phyloP scores from a whole-genome alignment of 2,329 filamentous ascomycete species.

The Xylaria sp. region DNA sequence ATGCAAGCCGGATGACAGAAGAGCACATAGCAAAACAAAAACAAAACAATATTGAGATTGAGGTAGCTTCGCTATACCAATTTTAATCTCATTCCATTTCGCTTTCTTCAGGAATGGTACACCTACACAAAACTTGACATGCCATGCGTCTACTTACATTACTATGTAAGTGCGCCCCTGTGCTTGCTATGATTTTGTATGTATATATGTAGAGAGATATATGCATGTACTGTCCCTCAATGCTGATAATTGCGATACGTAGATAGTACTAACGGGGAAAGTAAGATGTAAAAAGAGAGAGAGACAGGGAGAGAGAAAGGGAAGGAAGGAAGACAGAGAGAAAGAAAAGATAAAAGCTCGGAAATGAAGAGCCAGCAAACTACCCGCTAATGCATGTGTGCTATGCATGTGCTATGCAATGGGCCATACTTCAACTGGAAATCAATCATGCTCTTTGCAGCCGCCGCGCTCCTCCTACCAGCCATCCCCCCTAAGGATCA shows the following conservation, averaged over 20 bases:
- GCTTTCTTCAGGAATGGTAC: background rate
- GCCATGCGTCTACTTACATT: background rate
- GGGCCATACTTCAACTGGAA: slow-evolving; percentile 22
- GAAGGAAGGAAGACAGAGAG: background rate
- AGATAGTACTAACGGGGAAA: slow-evolving; percentile 15
- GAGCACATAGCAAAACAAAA: background rate
- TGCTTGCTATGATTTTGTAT: slow-evolving; percentile 5
- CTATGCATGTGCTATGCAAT: slow-evolving; percentile 35
- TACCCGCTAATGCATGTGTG: slow-evolving; percentile 33
- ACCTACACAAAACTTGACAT: background rate
- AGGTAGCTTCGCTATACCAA: background rate
- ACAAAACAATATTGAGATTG: background rate
- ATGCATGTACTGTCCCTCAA: background rate
- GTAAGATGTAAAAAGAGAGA: background rate
- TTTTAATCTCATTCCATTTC: no score
- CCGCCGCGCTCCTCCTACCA: background rate
- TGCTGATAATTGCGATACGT: slow-evolving; percentile 15
- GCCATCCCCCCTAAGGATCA: no score
- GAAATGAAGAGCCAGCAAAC: slow-evolving; percentile 28
- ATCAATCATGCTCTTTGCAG: slow-evolving; percentile 17
- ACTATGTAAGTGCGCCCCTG: background rate
- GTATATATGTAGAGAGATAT: slow-evolving; percentile 12
- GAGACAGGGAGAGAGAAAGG: background rate
- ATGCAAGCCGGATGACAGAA: background rate
- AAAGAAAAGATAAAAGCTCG: slow-evolving; percentile 8